These are phyloP conservation scores for Chlorociboria aeruginascens DNA, from an alignment of 495 filamentous ascomycete species.

Conservation along the genomic window DNA sequence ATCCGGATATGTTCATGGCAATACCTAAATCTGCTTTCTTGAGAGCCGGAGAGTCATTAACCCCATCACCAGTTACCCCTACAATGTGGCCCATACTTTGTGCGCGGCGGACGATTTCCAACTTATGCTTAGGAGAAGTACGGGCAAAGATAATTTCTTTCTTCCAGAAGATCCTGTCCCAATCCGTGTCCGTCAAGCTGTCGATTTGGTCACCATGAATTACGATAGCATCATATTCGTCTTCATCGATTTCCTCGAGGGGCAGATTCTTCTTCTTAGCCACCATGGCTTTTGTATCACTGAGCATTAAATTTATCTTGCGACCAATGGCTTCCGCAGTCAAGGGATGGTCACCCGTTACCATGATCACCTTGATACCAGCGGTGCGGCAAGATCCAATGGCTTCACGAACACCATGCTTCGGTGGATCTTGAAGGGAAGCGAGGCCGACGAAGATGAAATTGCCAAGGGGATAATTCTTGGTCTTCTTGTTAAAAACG, in stretches of 20 bases:
- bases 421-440: conserved; percentile 38
- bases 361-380: conserved; percentile 40
- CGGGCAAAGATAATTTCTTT: conserved; percentile 49
- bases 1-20: conserved; percentile 64
- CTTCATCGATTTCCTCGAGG: conserved; percentile 8
- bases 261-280: conserved; percentile 8
- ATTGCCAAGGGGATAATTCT: conserved; percentile 37
- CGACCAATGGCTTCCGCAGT: conserved; percentile 28
- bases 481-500: conserved; percentile 20
- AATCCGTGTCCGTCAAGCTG: conserved; percentile 23
- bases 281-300: conserved; percentile 14
- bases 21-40: conserved; percentile 78
- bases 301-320: conserved; percentile 24
- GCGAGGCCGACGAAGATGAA: conserved; percentile 38
- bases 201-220: conserved; percentile 24
- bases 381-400: conserved; percentile 23
- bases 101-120: conserved; percentile 50
- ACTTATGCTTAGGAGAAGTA: conserved; percentile 60
- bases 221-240: conserved; percentile 16
- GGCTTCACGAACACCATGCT: conserved; percentile 21
- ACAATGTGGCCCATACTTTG: conserved; percentile 41
- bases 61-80: conserved; percentile 86
- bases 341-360: conserved; percentile 24
- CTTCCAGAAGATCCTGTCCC: conserved; percentile 30
- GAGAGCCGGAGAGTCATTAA: conserved; percentile 76